Evolutionary conservation across 352 stramenopile species (phyloP), one percentile per base, ranked within the genome.

Genomic region (Pythium sp.): DNA sequence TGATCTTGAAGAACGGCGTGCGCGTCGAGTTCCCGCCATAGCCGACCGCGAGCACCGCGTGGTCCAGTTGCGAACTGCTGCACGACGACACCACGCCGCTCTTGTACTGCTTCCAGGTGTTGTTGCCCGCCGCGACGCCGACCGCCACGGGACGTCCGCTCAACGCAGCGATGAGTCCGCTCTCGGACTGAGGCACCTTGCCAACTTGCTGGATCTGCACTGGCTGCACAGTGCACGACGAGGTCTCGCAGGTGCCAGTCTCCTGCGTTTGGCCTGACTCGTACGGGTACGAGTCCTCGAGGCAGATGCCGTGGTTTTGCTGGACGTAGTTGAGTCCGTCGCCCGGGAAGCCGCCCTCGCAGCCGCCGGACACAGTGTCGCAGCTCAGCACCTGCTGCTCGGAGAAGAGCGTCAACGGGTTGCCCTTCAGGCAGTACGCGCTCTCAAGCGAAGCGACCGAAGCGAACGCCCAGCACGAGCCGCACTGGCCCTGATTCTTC

Each of bases 391-490:
- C 63, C 73, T 99, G 92, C 67, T 98, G 89, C 80, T 98, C 95
- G 15, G 89, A 97, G 11, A 99, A 84, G 66, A 89, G 76, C 28
- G 87, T 82, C 1, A 98, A 74, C 12, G 77, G 69, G 9, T 77
- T 66, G 6, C 83, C 92, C 43, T 79, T 75, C 15, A 99, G 77
- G 28, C 90, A 97, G 67, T 97, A 78, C 7, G 90, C 93, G 30
- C 87, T 97, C 73, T 99, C 95, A 2, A 98, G 78, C 18, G 87
- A 88, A 43, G 93, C 94, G 0, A 97, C 84, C 1, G 95, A 91
- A 1, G 96, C 97, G 77, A 99, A 99, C 0, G 94, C 93, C 97
- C 97, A 99, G 82, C 98, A 99, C n/a, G 92, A 98, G 47, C 97
- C 97, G 74, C 97, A 99, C 8, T 90, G 67, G 9, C 94, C 98